Conservation (phyloP, 83 land plant genomes). For the Isoetes engelmannii region DNA sequence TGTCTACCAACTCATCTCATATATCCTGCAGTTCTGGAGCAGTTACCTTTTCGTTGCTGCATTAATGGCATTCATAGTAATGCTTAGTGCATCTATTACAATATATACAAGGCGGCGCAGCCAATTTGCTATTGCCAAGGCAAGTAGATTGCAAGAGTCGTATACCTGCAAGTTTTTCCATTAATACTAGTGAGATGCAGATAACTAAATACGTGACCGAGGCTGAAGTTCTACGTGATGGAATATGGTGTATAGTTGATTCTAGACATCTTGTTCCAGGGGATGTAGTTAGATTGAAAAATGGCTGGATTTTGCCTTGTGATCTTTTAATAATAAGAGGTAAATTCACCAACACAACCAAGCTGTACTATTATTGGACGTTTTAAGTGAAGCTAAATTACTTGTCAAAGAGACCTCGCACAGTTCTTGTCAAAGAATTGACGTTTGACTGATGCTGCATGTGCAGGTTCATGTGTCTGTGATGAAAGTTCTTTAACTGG, state of each 20-base stretch:
- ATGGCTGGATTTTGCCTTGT: conserved; percentile 36
- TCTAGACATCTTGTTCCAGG: conserved; percentile 38
- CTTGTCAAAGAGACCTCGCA: background rate
- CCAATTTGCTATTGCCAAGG: background rate
- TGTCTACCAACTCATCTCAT: conserved; percentile 1
- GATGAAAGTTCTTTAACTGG: conserved; percentile 42
- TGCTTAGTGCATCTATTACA: conserved; percentile 9
- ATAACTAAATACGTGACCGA: conserved; percentile 32
- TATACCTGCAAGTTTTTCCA: too few species aligned
- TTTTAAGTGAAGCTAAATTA: background rate
- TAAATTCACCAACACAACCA: background rate
- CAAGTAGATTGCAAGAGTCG: too few species aligned
- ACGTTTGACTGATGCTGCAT: background rate
- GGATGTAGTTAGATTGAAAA: conserved; percentile 25
- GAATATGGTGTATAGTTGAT: conserved; percentile 23
- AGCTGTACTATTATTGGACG: background rate
- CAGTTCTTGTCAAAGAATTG: background rate
- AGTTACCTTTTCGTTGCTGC: conserved; percentile 13
- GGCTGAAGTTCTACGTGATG: conserved; percentile 21
- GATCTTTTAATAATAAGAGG: conserved; percentile 32
- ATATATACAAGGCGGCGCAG: conserved; percentile 1
- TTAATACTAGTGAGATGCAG: conserved; percentile 7
- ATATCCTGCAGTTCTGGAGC: conserved; percentile 7
- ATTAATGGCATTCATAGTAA: background rate
- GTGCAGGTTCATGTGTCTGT: conserved; percentile 37